Evolutionary conservation across 768 basidiomycete species (phyloP).

Genomic region (Xerocomellus dryophilus): DNA sequence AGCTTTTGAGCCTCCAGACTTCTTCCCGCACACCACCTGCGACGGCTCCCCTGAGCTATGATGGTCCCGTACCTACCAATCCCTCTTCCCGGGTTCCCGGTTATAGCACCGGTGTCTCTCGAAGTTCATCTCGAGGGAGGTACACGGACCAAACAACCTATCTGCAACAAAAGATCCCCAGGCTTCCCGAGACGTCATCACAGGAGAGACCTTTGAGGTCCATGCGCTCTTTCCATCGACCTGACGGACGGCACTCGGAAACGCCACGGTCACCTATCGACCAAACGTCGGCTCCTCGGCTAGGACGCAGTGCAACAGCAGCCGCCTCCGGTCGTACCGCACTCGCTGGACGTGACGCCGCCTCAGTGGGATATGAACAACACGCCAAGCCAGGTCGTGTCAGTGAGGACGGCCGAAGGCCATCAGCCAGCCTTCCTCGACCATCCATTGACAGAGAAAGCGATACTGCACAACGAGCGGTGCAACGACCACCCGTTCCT

Average conservation of each 20-base stretch:
- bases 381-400: slow-evolving; percentile 16
- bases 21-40: slow-evolving; percentile 16
- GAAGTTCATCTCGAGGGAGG: slow-evolving; percentile 23
- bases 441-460: slow-evolving; percentile 23
- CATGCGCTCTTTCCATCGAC: slow-evolving; percentile 62
- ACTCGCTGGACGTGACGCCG: slow-evolving; percentile 17
- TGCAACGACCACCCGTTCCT: slow-evolving; percentile 37
- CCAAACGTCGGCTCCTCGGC: slow-evolving; percentile 24
- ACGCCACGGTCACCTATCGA: slow-evolving; percentile 35
- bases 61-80: slow-evolving; percentile 8
- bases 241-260: slow-evolving; percentile 36
- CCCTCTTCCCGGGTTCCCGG: slow-evolving; percentile 10
- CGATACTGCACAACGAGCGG: slow-evolving; percentile 23
- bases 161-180: slow-evolving; percentile 21
- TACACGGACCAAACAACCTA: slow-evolving; percentile 10
- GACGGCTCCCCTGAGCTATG: slow-evolving; percentile 7
- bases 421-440: slow-evolving; percentile 19
- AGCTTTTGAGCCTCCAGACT: slow-evolving; percentile 51
- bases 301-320: slow-evolving; percentile 39
- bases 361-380: slow-evolving; percentile 17
- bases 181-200: slow-evolving; percentile 18
- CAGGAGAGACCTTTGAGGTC: slow-evolving; percentile 39
- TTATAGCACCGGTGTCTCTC: slow-evolving; percentile 14
- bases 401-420: slow-evolving; percentile 29
- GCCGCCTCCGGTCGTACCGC: slow-evolving; percentile 11